A percentile compares a stretch with the other conserved stretches of the same genome.
Conservation (phyloP, 371 early-diverging fungal genomes). For the Actinomortierella ambigua region DNA sequence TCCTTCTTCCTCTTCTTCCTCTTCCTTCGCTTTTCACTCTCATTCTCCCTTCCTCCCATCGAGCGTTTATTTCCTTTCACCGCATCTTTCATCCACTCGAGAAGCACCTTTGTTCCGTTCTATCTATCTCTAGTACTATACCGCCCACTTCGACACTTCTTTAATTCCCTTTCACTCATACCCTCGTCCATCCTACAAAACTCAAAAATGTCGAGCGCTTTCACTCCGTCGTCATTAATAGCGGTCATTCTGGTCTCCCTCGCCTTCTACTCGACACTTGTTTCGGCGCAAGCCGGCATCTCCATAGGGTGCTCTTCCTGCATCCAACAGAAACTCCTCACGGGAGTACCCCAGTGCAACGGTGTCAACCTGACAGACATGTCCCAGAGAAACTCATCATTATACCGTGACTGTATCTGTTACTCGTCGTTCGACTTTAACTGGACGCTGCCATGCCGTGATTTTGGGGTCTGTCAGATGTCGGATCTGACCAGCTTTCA, state of each 20-base stretch:
- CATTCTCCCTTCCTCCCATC: background rate
- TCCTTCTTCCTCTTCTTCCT: background rate
- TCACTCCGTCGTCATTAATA: too few species aligned
- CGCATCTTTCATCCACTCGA: too few species aligned
- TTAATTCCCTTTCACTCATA: too few species aligned
- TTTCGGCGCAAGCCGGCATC: conserved; percentile 29
- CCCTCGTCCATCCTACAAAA: too few species aligned
- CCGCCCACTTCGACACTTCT: too few species aligned
- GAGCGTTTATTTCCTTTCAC: background rate
- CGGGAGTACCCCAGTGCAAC: conserved; percentile 14
- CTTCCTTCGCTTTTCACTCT: background rate
- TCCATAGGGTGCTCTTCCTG: conserved; percentile 30
- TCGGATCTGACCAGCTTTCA: conserved; percentile 20
- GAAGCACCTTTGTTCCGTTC: too few species aligned
- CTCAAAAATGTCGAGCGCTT: background rate
- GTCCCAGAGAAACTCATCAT: conserved; percentile 7
- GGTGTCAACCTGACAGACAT: conserved; percentile 24
- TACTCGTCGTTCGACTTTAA: conserved; percentile 30
- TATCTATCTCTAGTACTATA: too few species aligned
- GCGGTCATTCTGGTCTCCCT: background rate
- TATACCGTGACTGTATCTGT: conserved; percentile 28
- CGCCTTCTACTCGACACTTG: conserved; percentile 6
- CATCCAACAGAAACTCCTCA: conserved; percentile 10
- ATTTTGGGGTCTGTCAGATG: conserved; percentile 17
- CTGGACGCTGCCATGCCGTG: conserved; percentile 28